Percentiles rank a stretch among this genome's conserved stretches.
Evolutionary conservation across 2,329 filamentous ascomycete species (phyloP).

Genomic region (Hypomyces rosellus): DNA sequence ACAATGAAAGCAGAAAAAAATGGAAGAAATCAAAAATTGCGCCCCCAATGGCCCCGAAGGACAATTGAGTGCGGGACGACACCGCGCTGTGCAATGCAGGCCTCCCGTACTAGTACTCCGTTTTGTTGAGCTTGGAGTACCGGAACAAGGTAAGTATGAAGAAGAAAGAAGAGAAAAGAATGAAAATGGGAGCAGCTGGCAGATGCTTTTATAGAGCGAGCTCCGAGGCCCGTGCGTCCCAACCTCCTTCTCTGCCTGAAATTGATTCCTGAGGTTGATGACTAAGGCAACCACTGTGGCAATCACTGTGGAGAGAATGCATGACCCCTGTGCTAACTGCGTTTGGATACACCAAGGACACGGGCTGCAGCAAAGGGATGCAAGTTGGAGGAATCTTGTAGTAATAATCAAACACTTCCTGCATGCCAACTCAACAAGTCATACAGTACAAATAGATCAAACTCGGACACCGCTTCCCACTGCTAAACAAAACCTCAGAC

Average conservation of each 20-base stretch:
- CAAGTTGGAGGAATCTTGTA: too few species aligned
- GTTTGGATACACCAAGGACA: background rate
- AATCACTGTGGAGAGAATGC: background rate
- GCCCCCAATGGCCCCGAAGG: constrained; percentile 46
- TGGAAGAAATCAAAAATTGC: constrained; percentile 41
- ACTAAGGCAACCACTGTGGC: constrained; percentile 2
- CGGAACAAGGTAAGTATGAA: constrained; percentile 49
- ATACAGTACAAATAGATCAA: too few species aligned
- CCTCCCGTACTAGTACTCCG: constrained; percentile 34
- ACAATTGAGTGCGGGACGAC: constrained; percentile 42
- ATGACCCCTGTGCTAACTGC: background rate
- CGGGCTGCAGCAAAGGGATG: too few species aligned
- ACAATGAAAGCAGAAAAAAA: constrained; percentile 37
- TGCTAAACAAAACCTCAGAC: too few species aligned
- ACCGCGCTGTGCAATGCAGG: constrained; percentile 51
- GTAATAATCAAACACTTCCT: too few species aligned
- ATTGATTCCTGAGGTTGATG: constrained; percentile 13
- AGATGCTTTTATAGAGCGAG: constrained; percentile 17
- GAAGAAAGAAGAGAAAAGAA: constrained; percentile 27
- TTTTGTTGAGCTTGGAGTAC: constrained; percentile 38
- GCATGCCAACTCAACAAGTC: background rate
- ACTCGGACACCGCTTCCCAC: too few species aligned
- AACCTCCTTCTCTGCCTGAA: background rate
- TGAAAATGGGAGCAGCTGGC: constrained; percentile 11
- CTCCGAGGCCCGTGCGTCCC: constrained; percentile 18